Conservation (phyloP, 371 early-diverging fungal genomes). For the Batkoa obscura region DNA sequence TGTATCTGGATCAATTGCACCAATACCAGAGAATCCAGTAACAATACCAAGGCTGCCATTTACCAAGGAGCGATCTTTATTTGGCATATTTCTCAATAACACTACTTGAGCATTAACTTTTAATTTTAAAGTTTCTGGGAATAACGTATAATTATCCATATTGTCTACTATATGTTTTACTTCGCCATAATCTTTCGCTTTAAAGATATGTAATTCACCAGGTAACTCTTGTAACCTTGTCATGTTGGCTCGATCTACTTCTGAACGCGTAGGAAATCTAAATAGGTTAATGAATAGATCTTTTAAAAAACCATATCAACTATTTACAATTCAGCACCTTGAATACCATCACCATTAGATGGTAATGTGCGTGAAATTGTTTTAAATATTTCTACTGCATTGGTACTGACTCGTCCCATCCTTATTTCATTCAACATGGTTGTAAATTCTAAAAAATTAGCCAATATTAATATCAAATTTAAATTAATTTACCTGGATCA, state of each 20-base stretch:
- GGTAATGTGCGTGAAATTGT: slow-evolving; percentile 26
- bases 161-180: neutral
- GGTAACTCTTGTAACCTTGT: slow-evolving; percentile 24
- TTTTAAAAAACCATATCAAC: neutral
- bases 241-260: slow-evolving; percentile 53
- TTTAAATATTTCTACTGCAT: slow-evolving; percentile 21
- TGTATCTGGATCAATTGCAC: too few relatives aligned
- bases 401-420: slow-evolving; percentile 27
- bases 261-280: slow-evolving; percentile 32
- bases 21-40: slow-evolving; percentile 19
- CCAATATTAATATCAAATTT: slow-evolving; percentile 11
- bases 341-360: slow-evolving; percentile 29
- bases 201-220: slow-evolving; percentile 17
- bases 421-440: slow-evolving; percentile 45
- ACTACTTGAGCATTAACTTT: slow-evolving; percentile 72
- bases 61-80: slow-evolving; percentile 25
- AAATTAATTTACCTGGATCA: slow-evolving; percentile 16
- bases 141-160: slow-evolving; percentile 23
- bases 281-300: slow-evolving; percentile 12
- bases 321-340: slow-evolving; percentile 58
- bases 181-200: slow-evolving; percentile 20
- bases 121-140: slow-evolving; percentile 32
- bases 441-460: slow-evolving; percentile 32
- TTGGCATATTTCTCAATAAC: slow-evolving; percentile 53
- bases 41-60: slow-evolving; percentile 75